Conservation (phyloP, 2,329 filamentous ascomycete genomes). For the Alternaria atra region DNA sequence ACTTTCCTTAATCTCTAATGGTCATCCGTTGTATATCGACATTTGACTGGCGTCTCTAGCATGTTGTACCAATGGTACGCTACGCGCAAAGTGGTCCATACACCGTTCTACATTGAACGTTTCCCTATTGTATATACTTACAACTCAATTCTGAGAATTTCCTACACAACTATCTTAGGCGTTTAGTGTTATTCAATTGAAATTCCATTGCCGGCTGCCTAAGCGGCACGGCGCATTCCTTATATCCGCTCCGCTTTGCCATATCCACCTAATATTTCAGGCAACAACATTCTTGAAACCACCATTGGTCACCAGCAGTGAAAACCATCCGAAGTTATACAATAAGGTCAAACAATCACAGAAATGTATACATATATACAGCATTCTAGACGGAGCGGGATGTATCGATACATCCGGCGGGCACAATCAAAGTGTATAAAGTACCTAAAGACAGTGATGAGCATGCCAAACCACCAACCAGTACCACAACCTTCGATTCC, state of each 20-base stretch:
- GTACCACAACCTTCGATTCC: not conserved
- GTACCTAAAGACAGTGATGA: not conserved
- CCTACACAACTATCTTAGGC: not conserved
- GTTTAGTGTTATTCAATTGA: not conserved
- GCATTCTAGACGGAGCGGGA: not conserved
- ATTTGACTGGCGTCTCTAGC: not conserved
- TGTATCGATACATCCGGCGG: not conserved
- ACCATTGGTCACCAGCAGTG: not conserved
- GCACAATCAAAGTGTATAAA: not conserved
- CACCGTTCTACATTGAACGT: not conserved
- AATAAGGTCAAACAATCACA: not conserved
- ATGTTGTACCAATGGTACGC: not conserved
- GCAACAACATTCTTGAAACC: constrained; percentile 8
- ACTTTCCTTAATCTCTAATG: not conserved
- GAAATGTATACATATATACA: not conserved
- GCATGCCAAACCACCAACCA: not conserved
- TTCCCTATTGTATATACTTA: constrained; percentile 1
- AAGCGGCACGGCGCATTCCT: not conserved
- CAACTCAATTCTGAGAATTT: constrained; percentile 1
- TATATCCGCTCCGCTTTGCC: constrained; percentile 12
- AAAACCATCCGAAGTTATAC: not conserved
- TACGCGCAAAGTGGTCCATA: not conserved
- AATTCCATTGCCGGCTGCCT: not conserved
- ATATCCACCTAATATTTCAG: constrained; percentile 6
- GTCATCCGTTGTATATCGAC: not conserved